Conservation (phyloP, 2,329 filamentous ascomycete genomes). For the Verticillium albo-atrum region DNA sequence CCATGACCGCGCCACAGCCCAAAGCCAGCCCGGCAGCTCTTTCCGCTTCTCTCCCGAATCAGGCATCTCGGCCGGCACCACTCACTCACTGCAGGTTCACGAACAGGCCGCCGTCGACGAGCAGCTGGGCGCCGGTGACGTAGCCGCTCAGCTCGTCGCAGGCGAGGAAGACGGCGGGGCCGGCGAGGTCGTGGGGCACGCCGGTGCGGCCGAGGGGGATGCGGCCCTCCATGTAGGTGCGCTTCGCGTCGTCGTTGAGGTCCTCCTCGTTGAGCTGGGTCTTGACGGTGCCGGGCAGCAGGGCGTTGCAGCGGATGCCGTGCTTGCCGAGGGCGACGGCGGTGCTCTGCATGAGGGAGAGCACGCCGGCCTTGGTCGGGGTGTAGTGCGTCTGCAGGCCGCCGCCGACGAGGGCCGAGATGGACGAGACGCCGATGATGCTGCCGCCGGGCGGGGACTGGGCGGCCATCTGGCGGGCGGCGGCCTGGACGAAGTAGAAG, state of each 20-base stretch:
- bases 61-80: no score
- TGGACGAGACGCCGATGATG: constrained; percentile 73
- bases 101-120: constrained; percentile 87
- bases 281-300: constrained; percentile 77
- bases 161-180: constrained; percentile 80
- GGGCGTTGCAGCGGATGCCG: constrained; percentile 75
- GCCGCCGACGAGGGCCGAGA: constrained; percentile 73
- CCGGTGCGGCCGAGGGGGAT: constrained; percentile 78
- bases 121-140: constrained; percentile 75
- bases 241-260: constrained; percentile 67
- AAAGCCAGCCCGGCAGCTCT: no score
- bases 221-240: constrained; percentile 72
- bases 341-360: constrained; percentile 77
- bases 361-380: constrained; percentile 78
- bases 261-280: constrained; percentile 85
- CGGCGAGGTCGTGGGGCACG: constrained; percentile 67
- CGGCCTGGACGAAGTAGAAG: constrained; percentile 85
- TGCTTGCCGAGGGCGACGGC: constrained; percentile 75
- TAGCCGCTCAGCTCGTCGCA: constrained; percentile 75
- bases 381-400: constrained; percentile 81
- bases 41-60: no score
- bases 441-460: constrained; percentile 66
- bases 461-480: constrained; percentile 73
- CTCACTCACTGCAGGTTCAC: constrained; percentile 71
- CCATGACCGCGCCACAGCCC: no score